phyloP scores from a whole-genome alignment of 208 protist genomes.

The Trypanosoma lewisi region DNA sequence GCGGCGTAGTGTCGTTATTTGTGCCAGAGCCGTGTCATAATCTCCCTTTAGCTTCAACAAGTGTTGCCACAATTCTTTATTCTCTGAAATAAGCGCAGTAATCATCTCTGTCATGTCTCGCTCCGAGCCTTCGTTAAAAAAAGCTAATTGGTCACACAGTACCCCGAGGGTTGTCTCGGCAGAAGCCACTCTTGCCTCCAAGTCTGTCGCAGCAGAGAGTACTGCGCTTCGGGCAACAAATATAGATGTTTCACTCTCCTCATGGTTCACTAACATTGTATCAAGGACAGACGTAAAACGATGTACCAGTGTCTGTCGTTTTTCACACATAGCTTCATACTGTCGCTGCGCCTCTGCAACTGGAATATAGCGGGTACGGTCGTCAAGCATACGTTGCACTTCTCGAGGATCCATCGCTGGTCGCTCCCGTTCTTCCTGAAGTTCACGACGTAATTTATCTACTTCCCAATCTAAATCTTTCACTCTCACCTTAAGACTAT shows the following conservation, averaged over 20 bases:
- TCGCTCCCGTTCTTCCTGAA: constrained; percentile 42
- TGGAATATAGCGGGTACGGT: constrained; percentile 64
- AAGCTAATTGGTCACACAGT: constrained; percentile 32
- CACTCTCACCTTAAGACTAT: constrained; percentile 33
- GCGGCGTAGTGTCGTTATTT: constrained; percentile 33
- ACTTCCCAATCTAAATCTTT: constrained; percentile 36
- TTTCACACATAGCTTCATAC: constrained; percentile 39
- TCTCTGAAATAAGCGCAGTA: constrained; percentile 58
- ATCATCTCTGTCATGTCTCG: constrained; percentile 50
- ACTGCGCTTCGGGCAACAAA: constrained; percentile 73
- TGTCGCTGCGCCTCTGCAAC: constrained; percentile 49
- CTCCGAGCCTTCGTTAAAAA: constrained; percentile 42
- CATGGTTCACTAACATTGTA: constrained; percentile 31
- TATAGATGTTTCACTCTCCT: constrained; percentile 57
- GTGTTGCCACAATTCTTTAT: constrained; percentile 71
- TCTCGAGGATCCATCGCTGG: constrained; percentile 51
- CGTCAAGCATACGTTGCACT: constrained; percentile 59
- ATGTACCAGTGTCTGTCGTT: constrained; percentile 34
- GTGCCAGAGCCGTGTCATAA: constrained; percentile 37
- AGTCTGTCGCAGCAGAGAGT: constrained; percentile 55
- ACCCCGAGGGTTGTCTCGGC: constrained; percentile 45
- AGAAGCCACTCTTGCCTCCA: constrained; percentile 52
- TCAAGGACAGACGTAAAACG: constrained; percentile 40
- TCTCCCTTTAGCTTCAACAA: constrained; percentile 56
- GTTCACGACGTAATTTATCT: constrained; percentile 38